phyloP scores from a whole-genome alignment of 345 rosid species.

The Trapa bicornis region DNA sequence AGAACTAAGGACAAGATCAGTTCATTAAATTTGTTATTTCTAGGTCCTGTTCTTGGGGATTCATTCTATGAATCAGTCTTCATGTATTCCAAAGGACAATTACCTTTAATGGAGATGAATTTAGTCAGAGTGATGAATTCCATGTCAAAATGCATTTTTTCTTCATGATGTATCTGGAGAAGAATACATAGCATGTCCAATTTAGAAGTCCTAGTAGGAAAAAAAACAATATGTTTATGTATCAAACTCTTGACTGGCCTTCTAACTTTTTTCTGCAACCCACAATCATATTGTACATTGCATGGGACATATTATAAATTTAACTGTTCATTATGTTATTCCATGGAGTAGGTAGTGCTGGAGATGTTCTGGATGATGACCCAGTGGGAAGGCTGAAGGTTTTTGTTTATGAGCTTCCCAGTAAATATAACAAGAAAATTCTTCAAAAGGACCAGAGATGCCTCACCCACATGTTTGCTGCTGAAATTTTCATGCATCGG shows the following conservation, averaged over 20 bases:
- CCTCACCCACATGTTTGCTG: constrained; percentile 95
- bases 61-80: not conserved
- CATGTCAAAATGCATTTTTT: not conserved
- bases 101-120: not conserved
- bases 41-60: not conserved
- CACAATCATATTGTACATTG: not conserved
- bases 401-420: constrained; percentile 87
- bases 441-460: constrained; percentile 91
- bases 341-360: constrained; percentile 75
- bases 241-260: not conserved
- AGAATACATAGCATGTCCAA: not conserved
- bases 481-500: constrained; percentile 94
- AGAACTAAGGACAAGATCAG: not conserved
- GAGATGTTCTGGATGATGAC: constrained; percentile 95
- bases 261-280: too few species aligned
- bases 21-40: not conserved
- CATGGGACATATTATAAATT: not conserved
- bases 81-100: not conserved
- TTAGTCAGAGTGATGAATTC: not conserved
- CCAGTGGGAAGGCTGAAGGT: constrained; percentile 94
- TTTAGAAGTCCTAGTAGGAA: not conserved
- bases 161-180: not conserved
- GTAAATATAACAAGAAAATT: constrained; percentile 90
- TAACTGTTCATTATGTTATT: not conserved
- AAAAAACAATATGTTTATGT: not conserved